Conservation (phyloP, 129 eudicot species). For the Chrysanthemum seticuspe region DNA sequence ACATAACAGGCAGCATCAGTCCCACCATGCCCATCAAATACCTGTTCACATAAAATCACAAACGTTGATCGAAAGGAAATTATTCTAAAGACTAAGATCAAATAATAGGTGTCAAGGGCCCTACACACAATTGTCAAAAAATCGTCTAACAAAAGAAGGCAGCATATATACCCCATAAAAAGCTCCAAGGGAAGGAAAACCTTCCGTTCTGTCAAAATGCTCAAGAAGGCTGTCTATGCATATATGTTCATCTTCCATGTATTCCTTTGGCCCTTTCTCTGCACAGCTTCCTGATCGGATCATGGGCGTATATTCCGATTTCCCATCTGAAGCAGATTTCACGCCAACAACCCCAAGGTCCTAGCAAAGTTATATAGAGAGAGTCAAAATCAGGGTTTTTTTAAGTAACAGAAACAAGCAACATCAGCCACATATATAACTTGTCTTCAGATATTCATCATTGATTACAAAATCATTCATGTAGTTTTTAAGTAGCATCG, state of each 20-base stretch:
- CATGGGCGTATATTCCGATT: slow-evolving; percentile 49
- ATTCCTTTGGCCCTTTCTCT: slow-evolving; percentile 81
- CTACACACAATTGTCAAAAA: not conserved
- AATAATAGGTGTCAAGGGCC: not conserved
- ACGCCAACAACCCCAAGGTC: slow-evolving; percentile 41
- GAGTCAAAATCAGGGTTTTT: slow-evolving; percentile 24
- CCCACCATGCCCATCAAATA: slow-evolving; percentile 99
- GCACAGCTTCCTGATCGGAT: slow-evolving; percentile 93
- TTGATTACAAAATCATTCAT: not conserved
- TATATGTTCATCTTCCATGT: slow-evolving; percentile 92
- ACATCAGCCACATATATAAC: not conserved
- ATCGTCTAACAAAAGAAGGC: not conserved
- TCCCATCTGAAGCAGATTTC: slow-evolving; percentile 53
- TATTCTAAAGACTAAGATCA: not conserved
- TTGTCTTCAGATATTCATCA: not conserved
- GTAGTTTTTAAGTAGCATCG: no score
- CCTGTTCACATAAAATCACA: slow-evolving; percentile 39
- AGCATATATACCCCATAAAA: slow-evolving; percentile 70
- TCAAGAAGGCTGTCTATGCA: slow-evolving; percentile 71
- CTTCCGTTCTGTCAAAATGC: slow-evolving; percentile 48
- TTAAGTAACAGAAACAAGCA: not conserved
- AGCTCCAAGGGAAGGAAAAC: slow-evolving; percentile 77
- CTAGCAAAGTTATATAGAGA: slow-evolving; percentile 31
- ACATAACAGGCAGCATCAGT: slow-evolving; percentile 80
- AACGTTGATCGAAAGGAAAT: not conserved